Conservation (phyloP, 1,139 yeast species). For the Saccharomyces hybrid region DNA sequence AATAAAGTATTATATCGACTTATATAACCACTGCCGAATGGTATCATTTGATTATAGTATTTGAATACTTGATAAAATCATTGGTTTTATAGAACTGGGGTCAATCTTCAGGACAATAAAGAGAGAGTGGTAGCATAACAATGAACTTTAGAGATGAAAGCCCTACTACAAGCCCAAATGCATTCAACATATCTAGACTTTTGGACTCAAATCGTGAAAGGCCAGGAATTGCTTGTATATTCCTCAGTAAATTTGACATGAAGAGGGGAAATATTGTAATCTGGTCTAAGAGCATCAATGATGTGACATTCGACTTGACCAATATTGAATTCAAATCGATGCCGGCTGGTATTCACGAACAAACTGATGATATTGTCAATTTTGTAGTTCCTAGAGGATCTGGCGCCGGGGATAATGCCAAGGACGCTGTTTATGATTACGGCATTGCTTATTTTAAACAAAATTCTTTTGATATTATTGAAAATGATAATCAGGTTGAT, state of each 20-base stretch:
- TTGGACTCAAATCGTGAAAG: background rate
- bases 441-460: constrained; percentile 47
- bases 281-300: constrained; percentile 20
- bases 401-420: constrained; percentile 20
- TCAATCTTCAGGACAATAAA: too few relatives aligned
- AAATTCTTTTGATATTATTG: constrained; percentile 29
- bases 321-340: constrained; percentile 66
- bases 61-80: too few relatives aligned
- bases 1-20: background rate
- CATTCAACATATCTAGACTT: background rate
- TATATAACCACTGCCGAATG: background rate
- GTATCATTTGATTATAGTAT: background rate
- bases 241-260: constrained; percentile 29
- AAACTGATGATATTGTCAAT: constrained; percentile 44
- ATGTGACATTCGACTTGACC: constrained; percentile 19
- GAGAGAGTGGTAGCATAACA: too few relatives aligned
- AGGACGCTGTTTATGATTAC: constrained; percentile 23
- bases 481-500: constrained; percentile 30
- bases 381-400: constrained; percentile 38
- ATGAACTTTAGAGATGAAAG: background rate
- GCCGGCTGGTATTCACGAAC: constrained; percentile 80
- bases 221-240: constrained; percentile 11
- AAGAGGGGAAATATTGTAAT: constrained; percentile 27
- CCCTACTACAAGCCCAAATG: background rate
- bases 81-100: background rate